phyloP scores from a whole-genome alignment of 2,329 filamentous ascomycete species.

The Coccinonectria pachysandricola region DNA sequence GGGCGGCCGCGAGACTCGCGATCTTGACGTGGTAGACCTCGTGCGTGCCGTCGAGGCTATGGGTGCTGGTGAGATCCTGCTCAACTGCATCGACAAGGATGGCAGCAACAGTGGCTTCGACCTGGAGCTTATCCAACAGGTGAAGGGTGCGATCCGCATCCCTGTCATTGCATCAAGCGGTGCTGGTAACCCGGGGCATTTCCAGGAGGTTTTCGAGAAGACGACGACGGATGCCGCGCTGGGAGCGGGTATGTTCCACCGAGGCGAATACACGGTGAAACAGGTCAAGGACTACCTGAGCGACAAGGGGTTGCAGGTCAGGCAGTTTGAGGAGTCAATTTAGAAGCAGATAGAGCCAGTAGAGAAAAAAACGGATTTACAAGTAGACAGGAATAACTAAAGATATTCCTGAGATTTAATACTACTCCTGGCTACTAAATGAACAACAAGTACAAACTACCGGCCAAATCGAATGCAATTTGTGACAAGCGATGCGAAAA shows the following conservation, averaged over 20 bases:
- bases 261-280: conserved; percentile 86
- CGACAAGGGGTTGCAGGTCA: conserved; percentile 63
- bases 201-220: conserved; percentile 77
- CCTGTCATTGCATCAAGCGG: conserved; percentile 94
- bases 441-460: no score
- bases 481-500: conserved; percentile 9
- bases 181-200: conserved; percentile 79
- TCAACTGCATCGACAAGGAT: conserved; percentile 97
- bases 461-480: no score
- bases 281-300: conserved; percentile 82
- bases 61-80: conserved; percentile 85
- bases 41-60: conserved; percentile 86
- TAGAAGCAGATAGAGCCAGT: conserved; percentile 4
- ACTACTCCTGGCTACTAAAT: no score
- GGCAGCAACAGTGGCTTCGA: conserved; percentile 93
- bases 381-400: background rate
- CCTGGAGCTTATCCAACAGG: conserved; percentile 77
- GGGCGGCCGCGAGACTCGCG: conserved; percentile 86
- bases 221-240: conserved; percentile 86
- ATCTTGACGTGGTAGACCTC: conserved; percentile 85
- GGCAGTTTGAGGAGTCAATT: conserved; percentile 57
- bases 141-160: conserved; percentile 79
- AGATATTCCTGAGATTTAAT: no score
- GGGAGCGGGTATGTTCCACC: conserved; percentile 95
- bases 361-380: conserved; percentile 2